Evolutionary conservation across 495 filamentous ascomycete genomes (phyloP), one percentile per base, ranked within the genome.

Genomic region (Xylaria cubensis): DNA sequence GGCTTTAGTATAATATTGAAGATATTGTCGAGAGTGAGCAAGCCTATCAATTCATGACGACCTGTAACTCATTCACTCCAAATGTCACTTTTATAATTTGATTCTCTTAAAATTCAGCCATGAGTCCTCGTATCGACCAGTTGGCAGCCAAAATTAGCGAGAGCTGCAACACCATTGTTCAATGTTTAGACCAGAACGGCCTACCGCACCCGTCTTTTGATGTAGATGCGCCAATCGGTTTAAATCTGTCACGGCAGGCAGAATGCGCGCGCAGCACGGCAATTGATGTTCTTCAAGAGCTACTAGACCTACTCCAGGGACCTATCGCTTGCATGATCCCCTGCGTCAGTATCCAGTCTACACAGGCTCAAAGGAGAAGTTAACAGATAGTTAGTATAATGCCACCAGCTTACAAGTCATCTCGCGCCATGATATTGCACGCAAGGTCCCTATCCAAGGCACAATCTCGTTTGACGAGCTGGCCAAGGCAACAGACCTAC

Each of bases 381-480:
- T 64, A 44, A 64, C 62, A 64, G 0, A 34, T 0, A 8, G n/a
- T 56, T 44, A 69, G 53, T 69, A 69, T 72, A 76, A 79, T 63
- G 71, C 69, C 8, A 73, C 77, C 10, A 75, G 70, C 58, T 67
- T 83, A 3, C 73, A 81, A 58, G 68, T 75, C 0, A 82, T 84
- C 51, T 81, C 80, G 21, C 78, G 76, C 51, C 83, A 77, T 72
- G 73, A 77, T 50, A 74, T 84, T 26, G 76, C 76, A 10, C 50
- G 73, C 73, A 70, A 74, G 24, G 70, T 83, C 58, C 82, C 82
- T 7, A 32, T 82, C 17, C 39, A 77, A 62, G 73, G 67, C 17
- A 67, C 72, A 36, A 74, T 72, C 17, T 78, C 81, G 1, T 84
- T 79, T 65, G 55, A 67, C 15, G 74, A 80, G n/a, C 72, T 84